Evolutionary conservation across 2,329 filamentous ascomycete genomes (phyloP).

Genomic region (Teratosphaeria viscida): DNA sequence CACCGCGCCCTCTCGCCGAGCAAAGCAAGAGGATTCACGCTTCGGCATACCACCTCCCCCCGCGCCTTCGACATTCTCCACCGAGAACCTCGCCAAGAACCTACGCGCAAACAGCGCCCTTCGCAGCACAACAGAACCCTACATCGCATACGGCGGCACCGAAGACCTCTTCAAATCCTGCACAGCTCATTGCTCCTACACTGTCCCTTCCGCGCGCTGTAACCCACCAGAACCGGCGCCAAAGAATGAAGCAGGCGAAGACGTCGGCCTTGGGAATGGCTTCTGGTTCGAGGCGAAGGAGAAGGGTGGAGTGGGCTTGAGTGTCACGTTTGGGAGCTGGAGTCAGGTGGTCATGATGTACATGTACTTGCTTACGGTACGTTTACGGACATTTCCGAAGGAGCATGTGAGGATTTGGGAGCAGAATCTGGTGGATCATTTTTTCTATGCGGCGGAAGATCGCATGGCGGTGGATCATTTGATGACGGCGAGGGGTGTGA

Average conservation of each 20-base stretch:
- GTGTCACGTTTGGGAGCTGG: conserved; percentile 89
- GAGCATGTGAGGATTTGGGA: conserved; percentile 67
- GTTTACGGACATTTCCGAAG: conserved; percentile 64
- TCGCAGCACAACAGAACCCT: conserved; percentile 48
- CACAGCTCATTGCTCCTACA: conserved; percentile 63
- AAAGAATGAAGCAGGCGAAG: conserved; percentile 67
- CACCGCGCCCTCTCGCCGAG: not conserved
- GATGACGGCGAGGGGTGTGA: conserved; percentile 43
- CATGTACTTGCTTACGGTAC: conserved; percentile 81
- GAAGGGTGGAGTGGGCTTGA: conserved; percentile 49
- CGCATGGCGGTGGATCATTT: conserved; percentile 74
- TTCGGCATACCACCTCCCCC: conserved; percentile 4
- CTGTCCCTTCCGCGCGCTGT: conserved; percentile 52
- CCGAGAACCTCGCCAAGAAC: conserved; percentile 13
- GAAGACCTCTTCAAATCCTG: conserved; percentile 70
- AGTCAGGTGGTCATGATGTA: conserved; percentile 92
- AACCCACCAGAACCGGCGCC: conserved; percentile 57
- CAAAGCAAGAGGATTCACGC: not conserved
- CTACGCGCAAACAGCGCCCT: conserved; percentile 19
- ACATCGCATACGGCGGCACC: conserved; percentile 69
- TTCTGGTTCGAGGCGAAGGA: conserved; percentile 62
- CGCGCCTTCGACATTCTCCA: conserved; percentile 8
- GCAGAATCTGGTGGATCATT: conserved; percentile 86
- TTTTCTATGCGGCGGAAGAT: conserved; percentile 81
- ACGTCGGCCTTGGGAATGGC: conserved; percentile 62